These are phyloP conservation scores for Croton laevigatus DNA, from an alignment of 441 rosid genomes.

Conservation along the genomic window DNA sequence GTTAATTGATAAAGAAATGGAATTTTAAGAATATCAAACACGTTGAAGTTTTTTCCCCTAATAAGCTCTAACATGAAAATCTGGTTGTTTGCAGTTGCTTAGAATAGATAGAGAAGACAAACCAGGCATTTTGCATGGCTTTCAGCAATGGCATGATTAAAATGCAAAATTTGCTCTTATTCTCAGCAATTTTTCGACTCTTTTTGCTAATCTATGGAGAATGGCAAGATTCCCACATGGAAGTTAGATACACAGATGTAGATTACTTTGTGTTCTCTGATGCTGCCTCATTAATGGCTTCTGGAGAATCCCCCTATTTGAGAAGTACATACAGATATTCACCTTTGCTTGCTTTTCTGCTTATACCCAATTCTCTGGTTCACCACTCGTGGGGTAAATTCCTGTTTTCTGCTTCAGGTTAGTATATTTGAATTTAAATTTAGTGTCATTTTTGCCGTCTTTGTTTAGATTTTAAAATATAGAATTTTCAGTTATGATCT, in stretches of 20 bases:
- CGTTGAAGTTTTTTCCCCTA: too few species aligned
- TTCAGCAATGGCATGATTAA: constrained; percentile 30
- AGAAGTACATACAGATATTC: constrained; percentile 90
- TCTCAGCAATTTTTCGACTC: constrained; percentile 62
- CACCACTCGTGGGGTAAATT: constrained; percentile 85
- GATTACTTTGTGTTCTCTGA: constrained; percentile 91
- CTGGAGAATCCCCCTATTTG: constrained; percentile 74
- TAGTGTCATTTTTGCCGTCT: neutral
- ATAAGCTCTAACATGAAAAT: too few species aligned
- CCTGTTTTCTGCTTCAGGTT: constrained; percentile 83
- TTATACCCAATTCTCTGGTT: constrained; percentile 62
- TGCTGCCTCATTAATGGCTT: constrained; percentile 80
- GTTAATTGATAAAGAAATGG: too few species aligned
- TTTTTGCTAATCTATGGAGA: constrained; percentile 73
- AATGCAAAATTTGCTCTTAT: constrained; percentile 35
- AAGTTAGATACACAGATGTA: constrained; percentile 81
- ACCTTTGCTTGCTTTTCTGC: constrained; percentile 78
- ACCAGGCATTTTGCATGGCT: neutral
- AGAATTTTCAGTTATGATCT: neutral
- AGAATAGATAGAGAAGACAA: neutral
- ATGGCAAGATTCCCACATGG: constrained; percentile 95
- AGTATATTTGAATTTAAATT: neutral
- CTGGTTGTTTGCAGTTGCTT: neutral
- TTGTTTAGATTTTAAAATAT: neutral
- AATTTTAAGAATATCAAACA: too few species aligned